Conservation (phyloP, 768 basidiomycete species). For the Chalciporus piperatus region DNA sequence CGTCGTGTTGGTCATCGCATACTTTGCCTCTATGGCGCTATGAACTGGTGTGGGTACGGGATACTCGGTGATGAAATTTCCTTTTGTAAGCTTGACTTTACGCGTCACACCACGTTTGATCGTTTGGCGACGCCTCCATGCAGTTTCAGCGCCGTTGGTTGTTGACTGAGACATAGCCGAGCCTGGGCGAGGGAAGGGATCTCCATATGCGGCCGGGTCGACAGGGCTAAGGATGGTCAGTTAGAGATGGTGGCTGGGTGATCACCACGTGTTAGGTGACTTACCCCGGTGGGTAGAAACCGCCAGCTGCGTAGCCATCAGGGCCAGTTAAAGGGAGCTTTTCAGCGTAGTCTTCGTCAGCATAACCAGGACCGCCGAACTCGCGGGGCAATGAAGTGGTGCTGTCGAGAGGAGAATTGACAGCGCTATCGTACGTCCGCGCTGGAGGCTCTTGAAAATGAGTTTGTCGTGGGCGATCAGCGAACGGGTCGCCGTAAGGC, state of each 20-base stretch:
- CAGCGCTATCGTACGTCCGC: conserved; percentile 39
- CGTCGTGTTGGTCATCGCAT: conserved; percentile 65
- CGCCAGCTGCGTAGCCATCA: conserved; percentile 51
- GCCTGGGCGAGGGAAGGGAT: conserved; percentile 57
- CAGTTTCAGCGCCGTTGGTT: conserved; percentile 56
- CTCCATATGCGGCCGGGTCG: conserved; percentile 63
- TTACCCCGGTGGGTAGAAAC: conserved; percentile 73
- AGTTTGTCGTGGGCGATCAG: conserved; percentile 60
- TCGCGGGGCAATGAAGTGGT: conserved; percentile 53
- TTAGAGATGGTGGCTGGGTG: conserved; percentile 1
- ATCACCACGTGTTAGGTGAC: conserved; percentile 25
- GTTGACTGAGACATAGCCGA: conserved; percentile 54
- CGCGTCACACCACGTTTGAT: conserved; percentile 93
- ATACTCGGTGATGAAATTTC: conserved; percentile 91
- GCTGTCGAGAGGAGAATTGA: conserved; percentile 55
- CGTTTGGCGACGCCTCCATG: conserved; percentile 77
- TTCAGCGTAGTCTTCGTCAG: conserved; percentile 72
- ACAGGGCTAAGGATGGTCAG: conserved; percentile 35
- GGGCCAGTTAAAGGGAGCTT: conserved; percentile 71
- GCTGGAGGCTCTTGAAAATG: conserved; percentile 58
- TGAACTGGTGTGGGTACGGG: conserved; percentile 80
- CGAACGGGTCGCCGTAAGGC: conserved; percentile 64
- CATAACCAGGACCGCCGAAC: conserved; percentile 43
- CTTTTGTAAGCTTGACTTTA: conserved; percentile 89
- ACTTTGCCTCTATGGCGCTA: conserved; percentile 81